Conservation (phyloP, 345 rosid genomes). For the Pistacia vera region DNA sequence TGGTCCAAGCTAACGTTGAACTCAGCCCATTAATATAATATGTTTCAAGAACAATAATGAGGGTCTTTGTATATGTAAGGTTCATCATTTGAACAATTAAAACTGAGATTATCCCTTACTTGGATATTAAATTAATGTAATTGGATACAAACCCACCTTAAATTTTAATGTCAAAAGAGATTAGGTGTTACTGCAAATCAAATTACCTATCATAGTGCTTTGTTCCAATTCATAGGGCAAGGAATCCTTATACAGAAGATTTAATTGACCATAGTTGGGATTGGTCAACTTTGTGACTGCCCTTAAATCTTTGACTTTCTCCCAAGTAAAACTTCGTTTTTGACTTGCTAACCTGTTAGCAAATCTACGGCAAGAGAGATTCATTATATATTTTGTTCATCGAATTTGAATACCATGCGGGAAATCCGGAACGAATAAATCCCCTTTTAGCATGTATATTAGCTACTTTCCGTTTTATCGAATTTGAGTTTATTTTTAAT, state of each 20-base stretch:
- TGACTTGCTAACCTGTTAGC: slow-evolving; percentile 14
- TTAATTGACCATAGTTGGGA: neutral
- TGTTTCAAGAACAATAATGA: too few species aligned
- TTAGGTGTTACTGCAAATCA: slow-evolving; percentile 38
- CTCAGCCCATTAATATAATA: too few species aligned
- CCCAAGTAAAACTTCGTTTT: slow-evolving; percentile 15
- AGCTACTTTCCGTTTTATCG: too few species aligned
- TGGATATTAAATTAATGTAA: neutral
- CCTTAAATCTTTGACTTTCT: neutral
- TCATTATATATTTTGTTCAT: too few species aligned
- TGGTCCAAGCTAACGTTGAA: too few species aligned
- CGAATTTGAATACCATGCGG: too few species aligned
- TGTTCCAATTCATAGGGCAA: slow-evolving; percentile 23
- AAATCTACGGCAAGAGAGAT: neutral
- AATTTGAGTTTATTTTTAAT: too few species aligned
- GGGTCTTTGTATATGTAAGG: too few species aligned
- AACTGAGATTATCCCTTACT: neutral
- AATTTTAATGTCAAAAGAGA: slow-evolving; percentile 32
- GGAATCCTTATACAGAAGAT: neutral
- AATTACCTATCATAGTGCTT: slow-evolving; percentile 3
- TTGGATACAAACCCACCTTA: slow-evolving; percentile 1
- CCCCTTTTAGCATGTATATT: too few species aligned
- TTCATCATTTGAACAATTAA: too few species aligned
- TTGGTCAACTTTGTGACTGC: neutral
- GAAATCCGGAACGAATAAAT: too few species aligned